Base-by-base conservation (phyloP, 768 basidiomycete species). In the Candolleomyces aberdarensis region DNA sequence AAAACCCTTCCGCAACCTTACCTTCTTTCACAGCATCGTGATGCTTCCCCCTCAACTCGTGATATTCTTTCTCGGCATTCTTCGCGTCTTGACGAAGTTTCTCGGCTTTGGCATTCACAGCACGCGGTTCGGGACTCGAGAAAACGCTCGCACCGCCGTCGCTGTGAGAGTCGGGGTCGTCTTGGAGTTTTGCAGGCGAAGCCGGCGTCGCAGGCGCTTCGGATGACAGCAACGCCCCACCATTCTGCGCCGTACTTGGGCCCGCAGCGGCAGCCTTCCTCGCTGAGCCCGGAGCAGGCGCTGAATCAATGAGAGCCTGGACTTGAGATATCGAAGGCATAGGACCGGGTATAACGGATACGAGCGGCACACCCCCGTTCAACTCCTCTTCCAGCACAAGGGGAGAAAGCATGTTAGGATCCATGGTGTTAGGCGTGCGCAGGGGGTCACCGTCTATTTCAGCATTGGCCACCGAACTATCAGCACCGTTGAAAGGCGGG, bases 31-130 rank as follows among this genome's bases (percentile, higher is more conserved):
- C 76, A 46, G 80, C 78, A 60, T 71, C 73, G 15, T 72, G 68
- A 22, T 74, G 65, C 40, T 72, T 69, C 56, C 77, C 70, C 43
- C 46, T 61, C 55, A 74, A 64, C 39, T 65, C 58, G 0, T 56
- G 49, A 39, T 71, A 63, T 22, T 72, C 66, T 56, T 64, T 69
- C 58, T 79, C 77, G 54, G 75, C 74, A 3, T 74, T 69, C 54
- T 76, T 71, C 13, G 82, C 82, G 62, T 79, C 67, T 48, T 73
- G 65, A 57, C 81, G 69, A 41, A 80, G 63, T 36, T 65, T 67
- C 57, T 80, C 77, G 17, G 76, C 81, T 52, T 66, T 72, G 9
- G 59, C 53, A 40, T 69, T 74, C 19, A 78, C 69, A 47, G 67
- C 65, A 40, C 44, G 67, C 4, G 75, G 73, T 22, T 72, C 67